Percentiles rank a stretch among this genome's conserved stretches.
Conservation (phyloP, 2,329 filamentous ascomycete genomes). For the Botrytis paeoniae region DNA sequence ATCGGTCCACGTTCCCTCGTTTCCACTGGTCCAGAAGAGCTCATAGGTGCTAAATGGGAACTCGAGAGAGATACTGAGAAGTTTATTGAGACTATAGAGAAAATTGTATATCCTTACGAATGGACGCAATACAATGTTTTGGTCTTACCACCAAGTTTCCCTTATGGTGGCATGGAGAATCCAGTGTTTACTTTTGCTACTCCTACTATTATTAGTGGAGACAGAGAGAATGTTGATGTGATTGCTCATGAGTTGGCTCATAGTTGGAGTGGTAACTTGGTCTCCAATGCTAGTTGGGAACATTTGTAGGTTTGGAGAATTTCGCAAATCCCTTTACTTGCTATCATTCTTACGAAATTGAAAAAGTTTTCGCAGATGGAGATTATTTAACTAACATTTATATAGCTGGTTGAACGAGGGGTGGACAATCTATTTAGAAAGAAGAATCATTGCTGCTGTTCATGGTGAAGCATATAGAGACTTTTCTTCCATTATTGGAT, state of each 20-base stretch:
- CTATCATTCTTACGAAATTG: not conserved
- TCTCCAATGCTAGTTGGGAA: conserved; percentile 77
- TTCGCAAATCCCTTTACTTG: not conserved
- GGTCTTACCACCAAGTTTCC: conserved; percentile 84
- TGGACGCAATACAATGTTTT: conserved; percentile 97
- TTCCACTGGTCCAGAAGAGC: conserved; percentile 82
- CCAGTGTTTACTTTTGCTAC: conserved; percentile 94
- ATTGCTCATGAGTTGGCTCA: conserved; percentile 82
- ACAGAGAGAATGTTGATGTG: conserved; percentile 89
- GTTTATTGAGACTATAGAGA: conserved; percentile 84
- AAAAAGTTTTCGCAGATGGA: not conserved
- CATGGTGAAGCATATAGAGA: conserved; percentile 85
- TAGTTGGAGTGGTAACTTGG: conserved; percentile 86
- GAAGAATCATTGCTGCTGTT: conserved; percentile 71
- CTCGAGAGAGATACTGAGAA: conserved; percentile 87
- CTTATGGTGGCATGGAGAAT: conserved; percentile 60
- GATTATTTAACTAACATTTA: not conserved
- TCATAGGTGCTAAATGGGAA: conserved; percentile 84
- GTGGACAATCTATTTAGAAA: conserved; percentile 94
- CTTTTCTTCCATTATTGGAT: conserved; percentile 94
- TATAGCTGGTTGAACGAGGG: conserved; percentile 68
- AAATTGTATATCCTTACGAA: conserved; percentile 77
- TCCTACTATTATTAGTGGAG: conserved; percentile 87
- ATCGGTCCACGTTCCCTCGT: conserved; percentile 85
- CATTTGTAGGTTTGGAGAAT: conserved; percentile 56